phyloP scores from a whole-genome alignment of 2,329 filamentous ascomycete genomes.

The Sporothrix humicola region DNA sequence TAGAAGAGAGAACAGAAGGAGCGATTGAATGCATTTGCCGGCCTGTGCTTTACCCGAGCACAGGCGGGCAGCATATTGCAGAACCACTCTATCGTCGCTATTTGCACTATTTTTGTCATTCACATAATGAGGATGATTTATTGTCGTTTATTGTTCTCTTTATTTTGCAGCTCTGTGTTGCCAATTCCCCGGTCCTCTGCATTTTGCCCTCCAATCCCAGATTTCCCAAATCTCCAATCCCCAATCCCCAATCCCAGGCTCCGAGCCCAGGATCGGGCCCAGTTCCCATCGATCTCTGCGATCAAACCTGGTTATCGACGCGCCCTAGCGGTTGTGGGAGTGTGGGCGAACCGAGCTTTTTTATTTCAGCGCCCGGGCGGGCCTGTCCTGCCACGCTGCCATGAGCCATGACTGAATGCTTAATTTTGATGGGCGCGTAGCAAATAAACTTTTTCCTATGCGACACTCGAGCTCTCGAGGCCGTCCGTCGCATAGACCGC shows the following conservation, averaged over 20 bases:
- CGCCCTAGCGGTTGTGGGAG: constrained; percentile 4
- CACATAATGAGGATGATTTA: too few relatives aligned
- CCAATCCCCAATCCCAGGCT: constrained; percentile 15
- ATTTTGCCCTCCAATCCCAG: constrained; percentile 3
- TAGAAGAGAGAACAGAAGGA: neutral
- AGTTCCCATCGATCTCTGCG: constrained; percentile 35
- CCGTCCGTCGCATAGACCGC: neutral
- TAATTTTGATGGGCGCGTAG: constrained; percentile 5
- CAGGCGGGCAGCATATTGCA: neutral
- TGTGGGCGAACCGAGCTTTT: constrained; percentile 15
- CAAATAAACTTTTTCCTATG: neutral
- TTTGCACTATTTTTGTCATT: constrained; percentile 14
- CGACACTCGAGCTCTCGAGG: neutral
- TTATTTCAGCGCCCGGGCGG: neutral
- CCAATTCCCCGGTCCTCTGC: constrained; percentile 21
- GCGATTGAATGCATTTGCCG: neutral
- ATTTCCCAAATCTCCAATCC: neutral
- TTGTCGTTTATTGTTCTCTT: neutral
- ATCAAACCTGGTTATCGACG: constrained; percentile 34
- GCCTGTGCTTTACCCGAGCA: constrained; percentile 2
- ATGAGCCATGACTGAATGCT: neutral
- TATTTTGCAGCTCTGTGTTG: neutral
- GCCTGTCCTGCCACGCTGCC: neutral
- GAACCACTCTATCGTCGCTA: neutral
- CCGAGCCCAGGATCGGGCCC: constrained; percentile 5